Percentiles rank a stretch among this genome's conserved stretches.
Evolutionary conservation across 345 rosid species (phyloP).

Genomic region (Ricinus communis): DNA sequence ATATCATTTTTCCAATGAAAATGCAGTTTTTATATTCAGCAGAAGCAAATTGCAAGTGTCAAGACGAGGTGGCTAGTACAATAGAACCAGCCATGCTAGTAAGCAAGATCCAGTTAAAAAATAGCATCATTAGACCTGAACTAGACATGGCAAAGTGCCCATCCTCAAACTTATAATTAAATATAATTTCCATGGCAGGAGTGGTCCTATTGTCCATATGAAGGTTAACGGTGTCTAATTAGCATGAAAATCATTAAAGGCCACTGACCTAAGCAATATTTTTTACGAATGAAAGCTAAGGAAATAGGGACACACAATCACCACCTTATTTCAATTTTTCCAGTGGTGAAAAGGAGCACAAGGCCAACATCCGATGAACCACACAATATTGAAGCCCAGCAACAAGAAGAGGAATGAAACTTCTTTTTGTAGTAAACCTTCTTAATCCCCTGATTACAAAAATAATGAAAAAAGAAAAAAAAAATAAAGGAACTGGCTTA

Average conservation of each 20-base stretch:
- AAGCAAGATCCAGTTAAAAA: too few species aligned
- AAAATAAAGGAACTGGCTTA: neutral
- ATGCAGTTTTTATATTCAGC: too few species aligned
- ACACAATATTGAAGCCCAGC: slow-evolving; percentile 77
- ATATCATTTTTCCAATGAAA: too few species aligned
- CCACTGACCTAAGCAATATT: neutral
- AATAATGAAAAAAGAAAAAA: neutral
- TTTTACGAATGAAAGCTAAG: neutral
- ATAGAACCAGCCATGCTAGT: too few species aligned
- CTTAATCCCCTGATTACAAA: slow-evolving; percentile 79
- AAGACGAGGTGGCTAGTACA: too few species aligned
- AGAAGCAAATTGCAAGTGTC: too few species aligned
- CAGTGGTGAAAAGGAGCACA: slow-evolving; percentile 60
- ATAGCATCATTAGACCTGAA: too few species aligned
- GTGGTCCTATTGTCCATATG: neutral
- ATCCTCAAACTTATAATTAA: too few species aligned
- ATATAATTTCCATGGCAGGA: neutral
- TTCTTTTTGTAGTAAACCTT: slow-evolving; percentile 82
- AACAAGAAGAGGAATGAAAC: slow-evolving; percentile 62
- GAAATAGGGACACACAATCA: neutral
- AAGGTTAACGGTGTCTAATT: neutral
- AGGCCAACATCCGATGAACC: slow-evolving; percentile 65
- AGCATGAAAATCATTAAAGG: neutral
- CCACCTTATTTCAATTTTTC: slow-evolving; percentile 82
- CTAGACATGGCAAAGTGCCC: too few species aligned